Evolutionary conservation across 169 alveolate genomes (phyloP), one percentile per base, ranked within the genome.

Genomic region (Theileria sp.): DNA sequence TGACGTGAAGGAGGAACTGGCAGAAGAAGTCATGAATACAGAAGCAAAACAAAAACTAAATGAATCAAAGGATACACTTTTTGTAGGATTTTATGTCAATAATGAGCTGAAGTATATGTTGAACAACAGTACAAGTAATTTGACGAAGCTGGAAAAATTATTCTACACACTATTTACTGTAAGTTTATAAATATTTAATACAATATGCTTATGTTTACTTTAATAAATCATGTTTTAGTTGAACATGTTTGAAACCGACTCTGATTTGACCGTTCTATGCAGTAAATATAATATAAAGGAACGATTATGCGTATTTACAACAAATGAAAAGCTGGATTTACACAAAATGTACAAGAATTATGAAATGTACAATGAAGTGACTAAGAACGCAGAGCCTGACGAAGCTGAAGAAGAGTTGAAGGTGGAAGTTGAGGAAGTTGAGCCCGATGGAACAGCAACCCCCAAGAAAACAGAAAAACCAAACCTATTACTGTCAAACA

Each of bases 1-100:
- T 8, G 50, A 61, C n/a, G 34, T 61, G 69, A 61, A 28, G 69
- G 69, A 61, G 69, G 44, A 61, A 8, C 17, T 28, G 44, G 44
- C 69, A 4, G 23, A 28, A 30, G 50, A 61, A 30, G 69, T 61
- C 8, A 13, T 28, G 34, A 61, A 30, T 8, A 28, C 50, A 28
- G 44, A 61, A 3, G 69, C 44, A 28, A 61, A 28, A 61, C 69
- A 28, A 61, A 61, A 28, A 61, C 34, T 28, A 8, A 61, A 44
- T 28, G 69, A 61, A 8, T 61, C 69, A 8, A 28, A 44, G 17
- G 8, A 44, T 44, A 44, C 54, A 44, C 54, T 44, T 10, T 44
- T 44, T 44, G 54, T 44, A 44, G 54, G 54, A 7, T 44, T 44
- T 44, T 44, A 44, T 8, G 54, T 10, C 54, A 44, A 44, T 44